Conservation (phyloP, 768 basidiomycete genomes). For the Naematelia encephala region DNA sequence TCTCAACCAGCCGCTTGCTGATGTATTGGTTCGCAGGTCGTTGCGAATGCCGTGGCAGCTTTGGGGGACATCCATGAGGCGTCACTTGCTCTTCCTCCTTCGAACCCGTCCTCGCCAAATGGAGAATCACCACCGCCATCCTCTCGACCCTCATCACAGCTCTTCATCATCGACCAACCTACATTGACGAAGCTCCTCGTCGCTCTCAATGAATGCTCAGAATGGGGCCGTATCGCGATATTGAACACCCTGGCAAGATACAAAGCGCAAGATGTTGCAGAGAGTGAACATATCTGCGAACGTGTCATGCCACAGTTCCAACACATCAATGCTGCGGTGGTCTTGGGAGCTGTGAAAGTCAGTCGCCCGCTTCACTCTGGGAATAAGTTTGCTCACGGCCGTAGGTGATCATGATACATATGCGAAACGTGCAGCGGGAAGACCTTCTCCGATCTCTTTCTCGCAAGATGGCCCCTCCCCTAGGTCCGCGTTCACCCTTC, state of each 20-base stretch:
- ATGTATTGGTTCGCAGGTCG: conserved; percentile 61
- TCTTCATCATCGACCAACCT: conserved; percentile 77
- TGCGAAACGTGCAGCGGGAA: conserved; percentile 74
- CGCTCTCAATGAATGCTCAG: conserved; percentile 94
- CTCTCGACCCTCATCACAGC: conserved; percentile 53
- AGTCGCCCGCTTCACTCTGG: conserved; percentile 3
- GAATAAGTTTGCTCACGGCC: neutral
- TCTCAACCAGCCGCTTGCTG: neutral
- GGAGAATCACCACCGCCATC: conserved; percentile 30
- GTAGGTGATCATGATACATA: conserved; percentile 96
- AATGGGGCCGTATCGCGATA: conserved; percentile 97
- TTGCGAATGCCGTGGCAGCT: conserved; percentile 92
- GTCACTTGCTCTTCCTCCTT: conserved; percentile 50
- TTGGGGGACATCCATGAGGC: conserved; percentile 82
- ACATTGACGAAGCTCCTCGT: conserved; percentile 86
- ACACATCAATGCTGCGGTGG: conserved; percentile 92
- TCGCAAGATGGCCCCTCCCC: conserved; percentile 94
- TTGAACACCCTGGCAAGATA: conserved; percentile 82
- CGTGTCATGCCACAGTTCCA: conserved; percentile 98
- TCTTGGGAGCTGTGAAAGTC: conserved; percentile 93
- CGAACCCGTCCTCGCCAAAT: conserved; percentile 23
- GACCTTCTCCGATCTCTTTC: conserved; percentile 80
- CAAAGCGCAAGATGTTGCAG: conserved; percentile 77
- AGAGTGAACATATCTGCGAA: conserved; percentile 98
- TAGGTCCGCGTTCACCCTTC: conserved; percentile 46